These are phyloP conservation scores for Trichomonas vaginalis DNA, from an alignment of 208 protist genomes.

Conservation along the genomic window DNA sequence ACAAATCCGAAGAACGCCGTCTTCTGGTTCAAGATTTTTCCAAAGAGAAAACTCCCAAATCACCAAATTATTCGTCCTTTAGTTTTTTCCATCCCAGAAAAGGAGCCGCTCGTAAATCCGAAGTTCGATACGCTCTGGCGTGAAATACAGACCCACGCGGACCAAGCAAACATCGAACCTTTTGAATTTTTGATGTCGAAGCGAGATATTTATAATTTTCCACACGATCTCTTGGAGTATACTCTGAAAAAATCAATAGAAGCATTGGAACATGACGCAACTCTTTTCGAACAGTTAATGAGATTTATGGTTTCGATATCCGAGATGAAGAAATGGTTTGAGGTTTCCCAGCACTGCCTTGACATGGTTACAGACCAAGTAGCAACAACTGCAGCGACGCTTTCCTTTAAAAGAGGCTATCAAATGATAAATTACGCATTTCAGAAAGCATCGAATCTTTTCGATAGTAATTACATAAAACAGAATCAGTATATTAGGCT, in stretches of 20 bases:
- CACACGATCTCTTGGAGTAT: neutral
- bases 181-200: neutral
- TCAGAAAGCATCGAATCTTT: neutral
- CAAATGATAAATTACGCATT: neutral
- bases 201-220: neutral
- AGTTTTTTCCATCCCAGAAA: neutral
- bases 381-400: no score
- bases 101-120: neutral
- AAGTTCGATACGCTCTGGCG: neutral
- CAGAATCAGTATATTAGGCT: neutral
- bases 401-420: neutral
- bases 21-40: neutral
- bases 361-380: neutral
- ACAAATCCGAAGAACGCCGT: neutral
- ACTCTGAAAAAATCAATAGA: neutral
- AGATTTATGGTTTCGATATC: neutral
- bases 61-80: neutral
- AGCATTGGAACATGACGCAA: neutral
- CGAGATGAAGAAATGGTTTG: neutral
- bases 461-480: neutral
- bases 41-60: neutral
- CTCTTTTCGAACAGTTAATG: neutral
- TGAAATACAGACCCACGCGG: neutral
- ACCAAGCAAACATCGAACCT: neutral
- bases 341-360: neutral